phyloP scores from a whole-genome alignment of 345 rosid species.

The Euphorbia tirucalli region DNA sequence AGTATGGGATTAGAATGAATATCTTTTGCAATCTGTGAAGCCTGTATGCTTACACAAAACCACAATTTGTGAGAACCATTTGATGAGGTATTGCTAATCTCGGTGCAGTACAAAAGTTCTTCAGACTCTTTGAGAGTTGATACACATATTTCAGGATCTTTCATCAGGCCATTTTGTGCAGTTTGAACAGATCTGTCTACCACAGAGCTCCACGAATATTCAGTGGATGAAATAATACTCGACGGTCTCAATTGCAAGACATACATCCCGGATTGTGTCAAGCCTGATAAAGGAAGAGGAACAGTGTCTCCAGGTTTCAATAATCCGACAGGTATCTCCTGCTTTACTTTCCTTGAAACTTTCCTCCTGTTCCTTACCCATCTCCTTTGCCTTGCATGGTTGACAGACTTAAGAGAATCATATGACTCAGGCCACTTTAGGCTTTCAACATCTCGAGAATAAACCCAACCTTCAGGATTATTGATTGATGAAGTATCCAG shows the following conservation, averaged over 20 bases:
- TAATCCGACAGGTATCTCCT: conserved; percentile 57
- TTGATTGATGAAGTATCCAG: conserved; percentile 44
- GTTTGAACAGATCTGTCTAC: conserved; percentile 41
- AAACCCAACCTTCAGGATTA: conserved; percentile 62
- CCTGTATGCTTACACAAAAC: conserved; percentile 79
- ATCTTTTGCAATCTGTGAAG: conserved; percentile 80
- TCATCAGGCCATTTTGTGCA: conserved; percentile 32
- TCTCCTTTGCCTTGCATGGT: conserved; percentile 62
- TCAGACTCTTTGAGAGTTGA: conserved; percentile 68
- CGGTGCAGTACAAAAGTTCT: conserved; percentile 66
- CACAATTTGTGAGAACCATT: conserved; percentile 50
- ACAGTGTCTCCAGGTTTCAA: conserved; percentile 66
- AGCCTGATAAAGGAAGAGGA: conserved; percentile 72
- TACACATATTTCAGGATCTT: conserved; percentile 58
- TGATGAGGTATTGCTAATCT: conserved; percentile 59
- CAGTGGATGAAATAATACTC: conserved; percentile 37
- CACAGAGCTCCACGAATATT: conserved; percentile 85
- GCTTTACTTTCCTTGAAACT: conserved; percentile 26
- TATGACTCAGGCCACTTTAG: conserved; percentile 56
- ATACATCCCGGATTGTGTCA: conserved; percentile 57
- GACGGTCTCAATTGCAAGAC: conserved; percentile 65
- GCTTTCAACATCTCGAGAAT: conserved; percentile 56
- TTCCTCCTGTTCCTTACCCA: conserved; percentile 55
- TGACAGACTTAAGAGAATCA: conserved; percentile 40
- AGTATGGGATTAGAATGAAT: conserved; percentile 68